These are phyloP conservation scores for Rutstroemia sp. DNA, from an alignment of 2,329 filamentous ascomycete genomes.

Conservation along the genomic window DNA sequence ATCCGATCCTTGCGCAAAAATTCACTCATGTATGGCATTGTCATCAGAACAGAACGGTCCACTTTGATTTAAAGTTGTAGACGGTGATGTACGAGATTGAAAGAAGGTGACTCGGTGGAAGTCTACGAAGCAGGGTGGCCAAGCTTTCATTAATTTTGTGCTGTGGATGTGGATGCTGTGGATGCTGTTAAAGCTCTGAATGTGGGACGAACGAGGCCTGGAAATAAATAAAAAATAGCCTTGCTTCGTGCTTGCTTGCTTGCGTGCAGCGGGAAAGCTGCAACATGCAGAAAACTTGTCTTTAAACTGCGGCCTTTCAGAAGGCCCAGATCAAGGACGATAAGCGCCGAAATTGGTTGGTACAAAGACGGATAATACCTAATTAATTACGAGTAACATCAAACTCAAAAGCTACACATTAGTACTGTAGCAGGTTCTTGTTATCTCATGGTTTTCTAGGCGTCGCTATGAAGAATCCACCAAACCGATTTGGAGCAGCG, in stretches of 20 bases:
- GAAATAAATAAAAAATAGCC: background rate
- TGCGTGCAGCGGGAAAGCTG: background rate
- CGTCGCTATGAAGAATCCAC: too few relatives aligned
- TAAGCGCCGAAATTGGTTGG: slow-evolving; percentile 6
- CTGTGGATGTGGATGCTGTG: background rate
- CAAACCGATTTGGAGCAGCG: too few relatives aligned
- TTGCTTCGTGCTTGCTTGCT: background rate
- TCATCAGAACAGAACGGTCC: background rate
- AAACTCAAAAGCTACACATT: too few relatives aligned
- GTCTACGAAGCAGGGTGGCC: background rate
- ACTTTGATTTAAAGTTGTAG: background rate
- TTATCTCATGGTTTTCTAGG: too few relatives aligned
- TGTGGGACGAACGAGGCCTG: slow-evolving; percentile 1
- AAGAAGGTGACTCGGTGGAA: background rate
- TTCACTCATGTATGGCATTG: slow-evolving; percentile 4
- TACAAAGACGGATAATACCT: background rate
- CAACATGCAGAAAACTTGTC: background rate
- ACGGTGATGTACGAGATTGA: background rate
- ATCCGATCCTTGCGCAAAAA: slow-evolving; percentile 6
- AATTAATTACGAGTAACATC: too few relatives aligned
- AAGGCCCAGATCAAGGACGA: slow-evolving; percentile 4
- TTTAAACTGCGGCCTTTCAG: slow-evolving; percentile 3
- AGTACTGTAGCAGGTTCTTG: too few relatives aligned
- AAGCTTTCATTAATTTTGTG: slow-evolving; percentile 8
- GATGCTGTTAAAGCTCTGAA: background rate